phyloP scores from a whole-genome alignment of 306 rosid species.

The Senna siamea region DNA sequence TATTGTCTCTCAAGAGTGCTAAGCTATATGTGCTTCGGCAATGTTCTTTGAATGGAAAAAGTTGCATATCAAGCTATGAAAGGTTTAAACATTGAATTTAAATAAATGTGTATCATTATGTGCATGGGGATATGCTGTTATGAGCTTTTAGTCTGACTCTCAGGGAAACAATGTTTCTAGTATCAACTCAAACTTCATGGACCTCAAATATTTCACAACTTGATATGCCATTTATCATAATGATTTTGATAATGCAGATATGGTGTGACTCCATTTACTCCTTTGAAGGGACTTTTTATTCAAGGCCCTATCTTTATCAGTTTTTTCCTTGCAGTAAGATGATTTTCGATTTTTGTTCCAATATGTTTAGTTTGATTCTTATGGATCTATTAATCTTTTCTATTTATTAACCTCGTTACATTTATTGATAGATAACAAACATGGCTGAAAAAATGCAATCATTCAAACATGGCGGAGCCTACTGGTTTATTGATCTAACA shows the following conservation, averaged over 20 bases:
- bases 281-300: conserved; percentile 74
- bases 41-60: conserved; percentile 15
- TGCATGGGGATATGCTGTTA: conserved; percentile 14
- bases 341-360: conserved; percentile 35
- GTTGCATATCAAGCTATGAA: conserved; percentile 9
- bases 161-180: conserved; percentile 15
- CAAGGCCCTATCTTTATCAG: conserved; percentile 81
- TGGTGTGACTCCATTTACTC: conserved; percentile 80
- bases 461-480: conserved; percentile 84
- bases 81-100: conserved; percentile 25
- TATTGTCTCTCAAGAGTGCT: conserved; percentile 19
- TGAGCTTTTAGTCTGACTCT: background rate
- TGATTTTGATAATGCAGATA: conserved; percentile 55
- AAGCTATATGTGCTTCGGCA: background rate
- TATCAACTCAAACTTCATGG: conserved; percentile 24
- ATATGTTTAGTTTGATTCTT: conserved; percentile 18
- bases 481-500: conserved; percentile 86
- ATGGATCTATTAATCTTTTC: conserved; percentile 35
- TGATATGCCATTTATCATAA: conserved; percentile 28
- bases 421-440: conserved; percentile 62
- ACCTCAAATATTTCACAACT: background rate
- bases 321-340: conserved; percentile 85
- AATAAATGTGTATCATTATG: conserved; percentile 11
- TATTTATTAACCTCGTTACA: conserved; percentile 34
- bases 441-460: conserved; percentile 92